These are phyloP conservation scores for Kodamaea plutei DNA, from an alignment of 1,139 yeast genomes.

Conservation along the genomic window DNA sequence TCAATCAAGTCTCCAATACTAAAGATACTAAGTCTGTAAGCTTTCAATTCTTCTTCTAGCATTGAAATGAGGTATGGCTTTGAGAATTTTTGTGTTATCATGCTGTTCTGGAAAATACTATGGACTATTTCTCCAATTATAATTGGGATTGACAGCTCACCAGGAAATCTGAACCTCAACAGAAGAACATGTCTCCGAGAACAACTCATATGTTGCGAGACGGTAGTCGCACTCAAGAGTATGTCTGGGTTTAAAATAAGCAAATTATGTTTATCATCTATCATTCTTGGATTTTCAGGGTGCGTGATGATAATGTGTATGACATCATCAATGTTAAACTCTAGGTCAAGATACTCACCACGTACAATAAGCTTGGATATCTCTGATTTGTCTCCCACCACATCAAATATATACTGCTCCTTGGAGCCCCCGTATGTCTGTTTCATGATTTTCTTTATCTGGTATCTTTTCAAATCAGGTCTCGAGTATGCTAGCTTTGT, in stretches of 20 bases:
- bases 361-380: conserved; percentile 39
- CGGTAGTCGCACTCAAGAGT: conserved; percentile 73
- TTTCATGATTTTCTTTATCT: conserved; percentile 36
- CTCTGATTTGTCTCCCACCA: conserved; percentile 31
- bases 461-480: conserved; percentile 47
- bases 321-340: conserved; percentile 46
- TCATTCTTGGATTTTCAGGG: conserved; percentile 31
- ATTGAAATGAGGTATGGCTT: conserved; percentile 40
- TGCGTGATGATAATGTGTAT: conserved; percentile 56
- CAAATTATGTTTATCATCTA: conserved; percentile 59
- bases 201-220: conserved; percentile 74
- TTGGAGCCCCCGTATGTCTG: conserved; percentile 23
- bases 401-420: conserved; percentile 49
- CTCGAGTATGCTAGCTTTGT: conserved; percentile 46
- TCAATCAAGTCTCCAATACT: conserved; percentile 52
- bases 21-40: conserved; percentile 48
- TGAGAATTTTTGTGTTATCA: conserved; percentile 41
- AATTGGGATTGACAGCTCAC: conserved; percentile 54
- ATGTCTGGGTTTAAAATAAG: conserved; percentile 82
- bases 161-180: conserved; percentile 52
- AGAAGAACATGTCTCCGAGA: conserved; percentile 64
- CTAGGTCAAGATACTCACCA: conserved; percentile 48
- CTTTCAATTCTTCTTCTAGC: conserved; percentile 43
- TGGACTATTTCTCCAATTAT: conserved; percentile 80
- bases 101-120: conserved; percentile 67